Evolutionary conservation across 345 rosid species (phyloP), one percentile per base, ranked within the genome.

Genomic region (Populus pruinosa): DNA sequence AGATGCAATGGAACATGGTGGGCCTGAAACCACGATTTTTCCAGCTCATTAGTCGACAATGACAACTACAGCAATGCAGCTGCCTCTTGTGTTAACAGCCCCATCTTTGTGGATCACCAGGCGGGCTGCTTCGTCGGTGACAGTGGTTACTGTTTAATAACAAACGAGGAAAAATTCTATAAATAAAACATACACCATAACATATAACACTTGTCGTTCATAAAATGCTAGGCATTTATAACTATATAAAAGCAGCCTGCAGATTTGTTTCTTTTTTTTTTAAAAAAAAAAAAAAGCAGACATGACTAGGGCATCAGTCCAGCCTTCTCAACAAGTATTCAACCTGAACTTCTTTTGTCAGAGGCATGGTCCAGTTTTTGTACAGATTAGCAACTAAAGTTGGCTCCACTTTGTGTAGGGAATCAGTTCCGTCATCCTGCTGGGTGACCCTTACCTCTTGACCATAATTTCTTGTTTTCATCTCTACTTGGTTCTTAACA

Each of bases 331-430:
- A 75, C 83, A 89, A 80, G 87, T 87, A 90, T 77, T 82, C 87
- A 36, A 89, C 86, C 81, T 82, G 90, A 72, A 89, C 91, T 83
- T 87, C 86, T 78, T 89, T 89, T 3, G 94, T 89, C 12, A 90
- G 82, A 2, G 94, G 91, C 90, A 90, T 85, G 71, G 90, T 89
- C 86, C 89, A 83, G 11, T 87, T 77, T 8, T 84, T 80, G n/a
- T 82, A 86, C 68, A 85, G 84, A 69, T 85, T 69, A 5, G 90
- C 91, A 16, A 89, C 86, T 36, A 91, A 76, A 69, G 85, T 82
- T 39, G 90, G 94, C 16, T 85, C 68, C 67, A 88, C 87, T 78
- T 86, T 88, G 83, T 71, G 88, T 4, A 82, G 79, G 8, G 85
- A 85, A 18, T 85, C 75, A 25, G 62, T 56, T 76, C 31, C 82